A percentile compares a stretch with the other conserved stretches of the same genome.
phyloP scores from a whole-genome alignment of 2,329 filamentous ascomycete genomes.

The Xylariaceae sp. region DNA sequence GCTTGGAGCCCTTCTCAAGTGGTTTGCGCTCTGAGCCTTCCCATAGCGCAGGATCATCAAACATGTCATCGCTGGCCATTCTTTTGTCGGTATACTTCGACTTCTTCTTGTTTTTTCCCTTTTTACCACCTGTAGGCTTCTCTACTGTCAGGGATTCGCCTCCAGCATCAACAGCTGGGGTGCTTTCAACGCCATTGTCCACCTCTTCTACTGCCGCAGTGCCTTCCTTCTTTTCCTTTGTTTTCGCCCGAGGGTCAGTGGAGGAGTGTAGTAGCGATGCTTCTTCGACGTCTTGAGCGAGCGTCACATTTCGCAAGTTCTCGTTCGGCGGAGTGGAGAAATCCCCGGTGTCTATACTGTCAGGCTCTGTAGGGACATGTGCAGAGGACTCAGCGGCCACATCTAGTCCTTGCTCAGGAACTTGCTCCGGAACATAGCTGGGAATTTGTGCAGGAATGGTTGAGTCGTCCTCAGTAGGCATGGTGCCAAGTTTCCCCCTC shows the following conservation, averaged over 20 bases:
- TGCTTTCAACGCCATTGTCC: conserved; percentile 21
- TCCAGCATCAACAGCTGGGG: conserved; percentile 16
- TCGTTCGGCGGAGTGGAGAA: conserved; percentile 21
- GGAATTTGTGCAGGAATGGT: conserved; percentile 31
- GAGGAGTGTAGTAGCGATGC: neutral
- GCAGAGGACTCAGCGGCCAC: too few species aligned
- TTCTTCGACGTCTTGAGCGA: too few species aligned
- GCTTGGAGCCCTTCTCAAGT: conserved; percentile 22
- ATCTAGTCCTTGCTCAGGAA: conserved; percentile 28
- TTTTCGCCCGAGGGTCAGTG: neutral
- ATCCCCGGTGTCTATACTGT: conserved; percentile 33
- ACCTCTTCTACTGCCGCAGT: conserved; percentile 8
- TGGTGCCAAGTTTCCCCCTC: conserved; percentile 16
- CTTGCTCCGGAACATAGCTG: conserved; percentile 33
- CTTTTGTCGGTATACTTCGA: conserved; percentile 38
- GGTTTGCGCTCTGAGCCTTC: conserved; percentile 40
- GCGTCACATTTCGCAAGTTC: neutral
- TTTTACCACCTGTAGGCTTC: conserved; percentile 33
- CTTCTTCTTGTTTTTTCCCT: conserved; percentile 35
- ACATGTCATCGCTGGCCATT: conserved; percentile 37
- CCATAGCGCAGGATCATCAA: conserved; percentile 43
- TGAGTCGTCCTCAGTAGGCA: conserved; percentile 11
- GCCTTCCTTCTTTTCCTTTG: conserved; percentile 12
- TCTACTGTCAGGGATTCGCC: conserved; percentile 34
- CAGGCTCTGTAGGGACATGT: conserved; percentile 24